Percentiles rank a stretch among this genome's conserved stretches.
Evolutionary conservation across 108 stramenopile genomes (phyloP).

Genomic region (Stephanodiscus minutulus): DNA sequence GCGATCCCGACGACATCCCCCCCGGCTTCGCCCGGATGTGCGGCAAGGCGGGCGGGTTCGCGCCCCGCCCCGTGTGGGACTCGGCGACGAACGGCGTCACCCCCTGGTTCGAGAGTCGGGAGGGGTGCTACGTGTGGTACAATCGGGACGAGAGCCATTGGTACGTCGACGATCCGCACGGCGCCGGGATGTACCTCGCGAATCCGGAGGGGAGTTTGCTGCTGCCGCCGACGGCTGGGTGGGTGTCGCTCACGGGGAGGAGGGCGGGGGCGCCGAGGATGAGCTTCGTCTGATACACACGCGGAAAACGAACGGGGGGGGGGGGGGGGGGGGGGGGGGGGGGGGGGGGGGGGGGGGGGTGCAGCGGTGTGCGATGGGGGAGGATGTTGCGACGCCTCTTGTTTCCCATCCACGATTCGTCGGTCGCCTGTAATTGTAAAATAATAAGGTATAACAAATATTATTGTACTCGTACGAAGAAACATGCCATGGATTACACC

Average conservation of each 20-base stretch:
- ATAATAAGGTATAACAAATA: too few species aligned
- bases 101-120: slow-evolving; percentile 33
- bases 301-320: too few species aligned
- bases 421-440: too few species aligned
- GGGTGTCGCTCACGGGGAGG: slow-evolving; percentile 34
- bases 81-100: slow-evolving; percentile 35
- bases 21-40: slow-evolving; percentile 32
- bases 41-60: slow-evolving; percentile 40
- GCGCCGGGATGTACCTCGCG: slow-evolving; percentile 35
- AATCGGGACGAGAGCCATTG: slow-evolving; percentile 35
- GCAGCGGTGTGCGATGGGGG: too few species aligned
- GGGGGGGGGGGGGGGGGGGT: too few species aligned
- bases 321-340: too few species aligned
- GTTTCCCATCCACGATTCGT: too few species aligned
- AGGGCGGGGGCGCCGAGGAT: slow-evolving; percentile 31
- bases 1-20: slow-evolving; percentile 34
- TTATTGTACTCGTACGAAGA: too few species aligned
- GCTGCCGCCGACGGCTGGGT: slow-evolving; percentile 33
- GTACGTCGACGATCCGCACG: slow-evolving; percentile 30
- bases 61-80: slow-evolving; percentile 39
- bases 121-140: slow-evolving; percentile 38
- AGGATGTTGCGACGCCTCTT: too few species aligned
- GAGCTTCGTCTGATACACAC: slow-evolving; percentile 35
- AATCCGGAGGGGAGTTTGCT: slow-evolving; percentile 28
- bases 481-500: too few species aligned